Conservation (phyloP, 1,284 basidiomycete genomes). For the Ustilago lituana region DNA sequence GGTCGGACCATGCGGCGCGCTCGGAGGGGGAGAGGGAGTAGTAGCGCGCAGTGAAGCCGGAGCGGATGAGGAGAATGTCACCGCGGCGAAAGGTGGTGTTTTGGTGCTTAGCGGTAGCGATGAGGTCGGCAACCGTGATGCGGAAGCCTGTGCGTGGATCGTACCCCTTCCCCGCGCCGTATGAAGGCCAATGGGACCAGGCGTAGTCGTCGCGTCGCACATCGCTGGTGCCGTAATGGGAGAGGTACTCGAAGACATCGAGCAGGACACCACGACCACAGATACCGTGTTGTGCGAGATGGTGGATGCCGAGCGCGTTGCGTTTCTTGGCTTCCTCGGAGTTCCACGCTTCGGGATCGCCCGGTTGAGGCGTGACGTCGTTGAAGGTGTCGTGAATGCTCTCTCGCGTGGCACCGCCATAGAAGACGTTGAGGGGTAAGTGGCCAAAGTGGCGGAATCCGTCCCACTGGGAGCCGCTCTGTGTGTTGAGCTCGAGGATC, state of each 20-base stretch:
- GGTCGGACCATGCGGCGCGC: constrained; percentile 69
- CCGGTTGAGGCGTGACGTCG: constrained; percentile 21
- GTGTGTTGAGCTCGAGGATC: constrained; percentile 73
- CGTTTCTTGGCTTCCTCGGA: constrained; percentile 21
- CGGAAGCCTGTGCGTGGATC: constrained; percentile 75
- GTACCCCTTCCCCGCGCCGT: constrained; percentile 45
- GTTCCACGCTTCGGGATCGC: constrained; percentile 25
- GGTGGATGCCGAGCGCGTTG: constrained; percentile 50
- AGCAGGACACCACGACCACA: constrained; percentile 77
- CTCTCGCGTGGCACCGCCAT: constrained; percentile 45
- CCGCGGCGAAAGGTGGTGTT: constrained; percentile 69
- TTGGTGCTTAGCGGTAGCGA: constrained; percentile 74
- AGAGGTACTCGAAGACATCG: constrained; percentile 70
- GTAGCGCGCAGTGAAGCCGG: constrained; percentile 76
- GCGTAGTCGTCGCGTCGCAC: constrained; percentile 17
- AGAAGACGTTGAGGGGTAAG: constrained; percentile 53
- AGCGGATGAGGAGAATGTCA: constrained; percentile 57
- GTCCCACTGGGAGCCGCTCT: constrained; percentile 81
- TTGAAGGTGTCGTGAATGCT: constrained; percentile 47
- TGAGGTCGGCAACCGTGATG: constrained; percentile 73
- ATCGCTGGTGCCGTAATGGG: constrained; percentile 25
- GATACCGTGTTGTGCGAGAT: constrained; percentile 76
- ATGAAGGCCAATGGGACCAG: constrained; percentile 18
- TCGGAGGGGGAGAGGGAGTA: constrained; percentile 70
- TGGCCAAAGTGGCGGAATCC: constrained; percentile 69